phyloP scores from a whole-genome alignment of 495 filamentous ascomycete genomes.

The Chlorociboria aeruginascens region DNA sequence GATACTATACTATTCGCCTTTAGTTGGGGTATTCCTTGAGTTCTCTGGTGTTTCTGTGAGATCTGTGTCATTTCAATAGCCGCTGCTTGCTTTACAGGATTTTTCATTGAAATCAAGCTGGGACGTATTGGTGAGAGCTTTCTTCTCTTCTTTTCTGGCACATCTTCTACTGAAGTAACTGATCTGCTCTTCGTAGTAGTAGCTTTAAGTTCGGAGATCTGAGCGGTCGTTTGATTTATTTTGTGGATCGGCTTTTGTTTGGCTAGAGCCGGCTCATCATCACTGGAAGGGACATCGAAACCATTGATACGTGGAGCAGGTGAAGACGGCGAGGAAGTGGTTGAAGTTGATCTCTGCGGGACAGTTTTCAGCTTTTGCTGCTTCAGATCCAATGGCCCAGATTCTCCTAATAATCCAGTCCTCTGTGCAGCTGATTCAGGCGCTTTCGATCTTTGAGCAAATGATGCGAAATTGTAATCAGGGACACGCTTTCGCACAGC shows the following conservation, averaged over 20 bases:
- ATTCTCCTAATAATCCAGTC: too few species aligned
- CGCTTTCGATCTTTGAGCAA: slow-evolving; percentile 7
- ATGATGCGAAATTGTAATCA: slow-evolving; percentile 10
- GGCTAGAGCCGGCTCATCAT: slow-evolving; percentile 4
- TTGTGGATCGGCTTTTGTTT: slow-evolving; percentile 1
- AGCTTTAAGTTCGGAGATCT: neutral
- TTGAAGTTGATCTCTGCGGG: neutral
- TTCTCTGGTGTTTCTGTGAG: neutral
- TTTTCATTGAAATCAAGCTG: neutral
- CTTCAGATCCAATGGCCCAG: neutral
- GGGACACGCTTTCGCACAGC: slow-evolving; percentile 21
- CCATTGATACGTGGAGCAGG: slow-evolving; percentile 3
- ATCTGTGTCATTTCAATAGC: neutral
- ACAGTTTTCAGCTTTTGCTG: slow-evolving; percentile 2
- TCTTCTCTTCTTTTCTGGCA: slow-evolving; percentile 10
- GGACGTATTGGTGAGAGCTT: slow-evolving; percentile 10
- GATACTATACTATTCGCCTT: slow-evolving; percentile 5
- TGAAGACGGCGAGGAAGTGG: neutral
- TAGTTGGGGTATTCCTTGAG: neutral
- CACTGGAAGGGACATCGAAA: slow-evolving; percentile 14
- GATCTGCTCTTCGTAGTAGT: neutral
- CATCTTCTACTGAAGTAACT: neutral
- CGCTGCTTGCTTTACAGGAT: neutral
- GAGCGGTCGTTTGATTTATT: neutral
- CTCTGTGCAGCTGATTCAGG: neutral